Evolutionary conservation across 805 yeast species (phyloP).

Genomic region (Cyberlindnera maritima): DNA sequence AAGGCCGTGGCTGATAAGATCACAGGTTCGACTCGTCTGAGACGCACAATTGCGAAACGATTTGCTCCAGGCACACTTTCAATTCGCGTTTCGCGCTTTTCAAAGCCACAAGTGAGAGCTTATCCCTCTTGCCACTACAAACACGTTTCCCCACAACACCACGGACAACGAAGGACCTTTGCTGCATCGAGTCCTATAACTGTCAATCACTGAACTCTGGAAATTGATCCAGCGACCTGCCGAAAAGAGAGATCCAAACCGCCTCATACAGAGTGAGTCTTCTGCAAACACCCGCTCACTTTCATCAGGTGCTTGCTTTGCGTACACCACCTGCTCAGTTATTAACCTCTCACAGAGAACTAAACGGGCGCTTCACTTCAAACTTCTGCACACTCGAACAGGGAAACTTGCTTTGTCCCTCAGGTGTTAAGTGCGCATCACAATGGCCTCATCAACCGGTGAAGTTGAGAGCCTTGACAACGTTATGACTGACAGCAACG

Average conservation of each 20-base stretch:
- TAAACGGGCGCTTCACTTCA: background rate
- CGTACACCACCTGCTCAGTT: background rate
- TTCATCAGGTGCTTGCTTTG: background rate
- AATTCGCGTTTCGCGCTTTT: background rate
- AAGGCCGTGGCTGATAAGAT: too few species aligned
- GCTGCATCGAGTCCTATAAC: background rate
- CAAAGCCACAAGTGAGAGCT: background rate
- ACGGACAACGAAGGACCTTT: background rate
- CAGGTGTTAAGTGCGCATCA: background rate
- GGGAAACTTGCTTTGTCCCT: background rate
- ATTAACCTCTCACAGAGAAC: background rate
- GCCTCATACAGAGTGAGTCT: too few species aligned
- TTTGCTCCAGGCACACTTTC: background rate
- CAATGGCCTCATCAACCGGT: background rate
- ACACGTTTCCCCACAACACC: background rate
- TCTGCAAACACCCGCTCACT: too few species aligned
- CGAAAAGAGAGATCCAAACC: too few species aligned
- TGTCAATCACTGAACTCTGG: too few species aligned
- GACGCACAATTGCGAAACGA: background rate
- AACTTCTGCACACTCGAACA: background rate
- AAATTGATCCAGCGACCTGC: too few species aligned
- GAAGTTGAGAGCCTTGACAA: background rate
- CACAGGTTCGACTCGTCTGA: background rate
- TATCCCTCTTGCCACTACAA: background rate
- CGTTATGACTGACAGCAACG: constrained; percentile 9